Evolutionary conservation across 2,329 filamentous ascomycete species (phyloP).

Genomic region (Aspergillus aculeatinus): DNA sequence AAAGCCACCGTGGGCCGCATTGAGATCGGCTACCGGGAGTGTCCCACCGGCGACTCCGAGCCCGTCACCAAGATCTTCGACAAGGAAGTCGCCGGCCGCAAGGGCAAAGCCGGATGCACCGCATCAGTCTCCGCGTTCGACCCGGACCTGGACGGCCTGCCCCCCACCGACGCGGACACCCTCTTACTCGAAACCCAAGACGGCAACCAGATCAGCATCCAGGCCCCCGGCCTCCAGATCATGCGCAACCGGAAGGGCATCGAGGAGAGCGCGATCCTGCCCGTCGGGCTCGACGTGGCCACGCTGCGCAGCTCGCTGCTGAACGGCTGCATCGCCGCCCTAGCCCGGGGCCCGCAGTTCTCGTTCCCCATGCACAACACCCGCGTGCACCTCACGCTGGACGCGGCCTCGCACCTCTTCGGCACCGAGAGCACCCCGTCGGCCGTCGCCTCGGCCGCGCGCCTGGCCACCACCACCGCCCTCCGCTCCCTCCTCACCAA

Average conservation of each 20-base stretch:
- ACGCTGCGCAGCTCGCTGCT: conserved; percentile 58
- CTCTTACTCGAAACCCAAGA: conserved; percentile 55
- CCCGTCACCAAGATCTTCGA: conserved; percentile 68
- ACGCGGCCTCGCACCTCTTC: conserved; percentile 64
- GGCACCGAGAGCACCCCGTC: conserved; percentile 65
- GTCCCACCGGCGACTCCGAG: conserved; percentile 59
- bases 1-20: conserved; percentile 85
- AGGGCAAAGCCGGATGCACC: conserved; percentile 73
- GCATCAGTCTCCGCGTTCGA: conserved; percentile 64
- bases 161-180: conserved; percentile 22
- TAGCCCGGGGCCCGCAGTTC: conserved; percentile 80
- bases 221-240: conserved; percentile 50
- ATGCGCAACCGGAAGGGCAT: conserved; percentile 38
- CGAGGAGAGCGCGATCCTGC: conserved; percentile 51
- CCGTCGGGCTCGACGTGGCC: conserved; percentile 53
- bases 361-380: conserved; percentile 77
- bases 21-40: conserved; percentile 93
- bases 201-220: conserved; percentile 67
- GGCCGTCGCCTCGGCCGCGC: conserved; percentile 66
- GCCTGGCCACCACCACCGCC: conserved; percentile 66
- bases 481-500: conserved; percentile 56
- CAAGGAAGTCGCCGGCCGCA: conserved; percentile 74
- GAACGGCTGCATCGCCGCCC: conserved; percentile 78
- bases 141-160: conserved; percentile 22
- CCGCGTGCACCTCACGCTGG: conserved; percentile 67